Base-by-base conservation (phyloP, 768 basidiomycete species). In the Boletus reticuloceps region DNA sequence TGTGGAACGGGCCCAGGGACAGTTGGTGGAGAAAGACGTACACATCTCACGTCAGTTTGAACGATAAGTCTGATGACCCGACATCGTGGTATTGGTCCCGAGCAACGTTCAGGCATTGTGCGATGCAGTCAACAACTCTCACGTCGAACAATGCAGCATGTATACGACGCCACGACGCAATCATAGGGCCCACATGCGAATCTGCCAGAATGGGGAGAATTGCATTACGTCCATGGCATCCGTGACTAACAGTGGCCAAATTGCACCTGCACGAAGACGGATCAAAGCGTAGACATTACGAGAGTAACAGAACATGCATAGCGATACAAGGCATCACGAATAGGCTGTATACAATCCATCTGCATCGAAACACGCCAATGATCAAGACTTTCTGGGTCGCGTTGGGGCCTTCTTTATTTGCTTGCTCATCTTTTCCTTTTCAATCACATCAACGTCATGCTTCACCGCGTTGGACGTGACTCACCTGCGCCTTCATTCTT, bases 401-500 rank as follows among this genome's bases (percentile, higher is more conserved):
- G 45, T 44, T 12, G 54, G 39, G 22, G 58, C 60, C 56, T 64
- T 74, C 38, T 54, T 69, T 3, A 52, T 34, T 14, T 67, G 65
- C 47, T 62, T 54, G 53, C 58, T 65, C 41, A 72, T 75, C 60
- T 64, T 70, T 58, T 67, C 69, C 72, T 72, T 47, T 55, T 48
- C 32, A 27, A 53, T 9, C 13, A 11, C 16, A 45, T 58, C 38
- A 64, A 50, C 14, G 27, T 34, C 56, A 16, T 48, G 16, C 14
- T n/a, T 10, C 13, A 25, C 22, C 46, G 19, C 13, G 22, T 5
- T 13, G 12, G 20, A 42, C 16, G 31, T 20, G 37, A 63, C 70
- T 50, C 53, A 77, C 76, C 72, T 77, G 75, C 1, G 77, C 77
- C 50, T 70, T 69, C 20, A 64, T 65, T 53, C 77, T 63, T 22